Evolutionary conservation across 768 basidiomycete species (phyloP).

Genomic region (Auricularia sp.): DNA sequence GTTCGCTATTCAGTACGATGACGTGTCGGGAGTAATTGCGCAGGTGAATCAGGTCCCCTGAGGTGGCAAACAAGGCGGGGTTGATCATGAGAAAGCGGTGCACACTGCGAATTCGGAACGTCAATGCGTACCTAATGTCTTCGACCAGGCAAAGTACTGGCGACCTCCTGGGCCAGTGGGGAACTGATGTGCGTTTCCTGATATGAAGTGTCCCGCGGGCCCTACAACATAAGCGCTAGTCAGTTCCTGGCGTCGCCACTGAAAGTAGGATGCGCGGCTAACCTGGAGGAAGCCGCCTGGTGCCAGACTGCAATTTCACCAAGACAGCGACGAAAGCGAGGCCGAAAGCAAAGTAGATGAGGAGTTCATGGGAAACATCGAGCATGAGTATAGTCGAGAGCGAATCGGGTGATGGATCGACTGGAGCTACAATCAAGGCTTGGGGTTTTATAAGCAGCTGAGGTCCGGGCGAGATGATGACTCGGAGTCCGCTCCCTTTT

Average conservation of each 20-base stretch:
- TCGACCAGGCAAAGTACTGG: not conserved
- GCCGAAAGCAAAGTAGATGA: not conserved
- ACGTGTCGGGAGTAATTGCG: not conserved
- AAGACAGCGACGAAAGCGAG: not conserved
- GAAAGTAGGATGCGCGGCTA: not conserved
- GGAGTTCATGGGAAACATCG: not conserved
- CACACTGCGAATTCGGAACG: not conserved
- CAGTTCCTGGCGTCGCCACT: not conserved
- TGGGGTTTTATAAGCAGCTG: no score
- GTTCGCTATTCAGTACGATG: not conserved
- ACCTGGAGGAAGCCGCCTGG: not conserved
- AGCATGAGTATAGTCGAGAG: no score
- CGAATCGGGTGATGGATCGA: no score
- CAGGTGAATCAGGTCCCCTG: not conserved
- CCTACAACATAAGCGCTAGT: not conserved
- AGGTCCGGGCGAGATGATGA: no score
- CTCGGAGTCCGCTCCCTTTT: no score
- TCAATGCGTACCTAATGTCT: not conserved
- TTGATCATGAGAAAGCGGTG: not conserved
- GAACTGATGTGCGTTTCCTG: not conserved
- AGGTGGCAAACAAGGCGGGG: not conserved
- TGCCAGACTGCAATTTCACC: not conserved
- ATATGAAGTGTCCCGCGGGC: not conserved
- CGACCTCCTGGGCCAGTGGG: not conserved
- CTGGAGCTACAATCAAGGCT: no score